Conservation (phyloP, 352 stramenopile genomes). For the Globisporangium splendens region DNA sequence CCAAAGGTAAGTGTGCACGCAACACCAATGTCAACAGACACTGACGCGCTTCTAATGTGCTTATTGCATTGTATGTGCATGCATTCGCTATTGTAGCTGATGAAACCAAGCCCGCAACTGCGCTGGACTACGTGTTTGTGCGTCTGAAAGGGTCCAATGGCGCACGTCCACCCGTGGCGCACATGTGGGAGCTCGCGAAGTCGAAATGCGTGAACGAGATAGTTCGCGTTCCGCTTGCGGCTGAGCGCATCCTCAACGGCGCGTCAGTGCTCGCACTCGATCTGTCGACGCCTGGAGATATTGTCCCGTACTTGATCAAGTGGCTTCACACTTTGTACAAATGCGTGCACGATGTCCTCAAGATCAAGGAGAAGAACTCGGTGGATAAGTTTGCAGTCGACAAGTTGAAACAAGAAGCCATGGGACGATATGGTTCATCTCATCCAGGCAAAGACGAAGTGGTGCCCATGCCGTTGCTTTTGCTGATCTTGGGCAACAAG, state of each 20-base stretch:
- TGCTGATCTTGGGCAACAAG: constrained; percentile 89
- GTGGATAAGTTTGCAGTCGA: constrained; percentile 61
- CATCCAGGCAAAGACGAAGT: constrained; percentile 81
- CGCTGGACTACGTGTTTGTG: constrained; percentile 90
- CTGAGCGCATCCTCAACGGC: constrained; percentile 70
- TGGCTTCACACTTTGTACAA: constrained; percentile 66
- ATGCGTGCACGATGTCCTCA: constrained; percentile 52
- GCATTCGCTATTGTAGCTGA: constrained; percentile 35
- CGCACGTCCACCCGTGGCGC: constrained; percentile 48
- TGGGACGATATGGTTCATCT: constrained; percentile 42
- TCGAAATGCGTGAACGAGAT: constrained; percentile 80
- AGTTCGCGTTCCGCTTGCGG: constrained; percentile 76
- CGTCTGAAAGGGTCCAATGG: constrained; percentile 49
- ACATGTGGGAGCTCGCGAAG: constrained; percentile 91
- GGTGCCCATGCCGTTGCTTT: constrained; percentile 60
- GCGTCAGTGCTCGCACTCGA: constrained; percentile 83
- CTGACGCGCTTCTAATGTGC: not conserved
- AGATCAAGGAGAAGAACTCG: constrained; percentile 62
- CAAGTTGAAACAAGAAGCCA: constrained; percentile 41
- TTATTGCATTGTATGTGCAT: too few relatives aligned
- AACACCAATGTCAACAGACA: not conserved
- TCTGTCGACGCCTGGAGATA: constrained; percentile 73
- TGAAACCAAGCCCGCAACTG: constrained; percentile 88
- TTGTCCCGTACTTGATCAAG: constrained; percentile 73
- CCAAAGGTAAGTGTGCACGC: constrained; percentile 26